phyloP scores from a whole-genome alignment of 2,329 filamentous ascomycete genomes.

The Colletotrichum sp. region DNA sequence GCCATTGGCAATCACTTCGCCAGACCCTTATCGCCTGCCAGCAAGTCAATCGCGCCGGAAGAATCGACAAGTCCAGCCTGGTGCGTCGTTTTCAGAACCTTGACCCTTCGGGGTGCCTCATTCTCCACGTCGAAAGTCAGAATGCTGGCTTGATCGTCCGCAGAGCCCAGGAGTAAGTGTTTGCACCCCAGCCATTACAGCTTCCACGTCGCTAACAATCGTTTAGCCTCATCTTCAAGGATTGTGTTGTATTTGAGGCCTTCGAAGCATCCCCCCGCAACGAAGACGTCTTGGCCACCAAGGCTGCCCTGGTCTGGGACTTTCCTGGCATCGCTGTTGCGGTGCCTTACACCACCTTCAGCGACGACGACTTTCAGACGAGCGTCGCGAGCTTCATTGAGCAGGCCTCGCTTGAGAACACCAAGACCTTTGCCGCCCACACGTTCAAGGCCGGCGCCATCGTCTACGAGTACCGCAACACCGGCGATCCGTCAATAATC shows the following conservation, averaged over 20 bases:
- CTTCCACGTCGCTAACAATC: background rate
- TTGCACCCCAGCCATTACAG: background rate
- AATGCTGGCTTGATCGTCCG: slow-evolving; percentile 36
- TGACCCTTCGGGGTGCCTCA: background rate
- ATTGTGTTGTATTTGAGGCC: slow-evolving; percentile 50
- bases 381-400: slow-evolving; percentile 58
- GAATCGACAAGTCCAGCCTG: slow-evolving; percentile 1
- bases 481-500: slow-evolving; percentile 60
- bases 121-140: slow-evolving; percentile 24
- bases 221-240: slow-evolving; percentile 26
- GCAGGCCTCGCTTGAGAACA: slow-evolving; percentile 56
- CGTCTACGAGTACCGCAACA: slow-evolving; percentile 62
- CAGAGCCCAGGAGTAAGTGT: slow-evolving; percentile 29
- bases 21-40: background rate
- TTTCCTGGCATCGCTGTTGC: slow-evolving; percentile 63
- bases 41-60: background rate
- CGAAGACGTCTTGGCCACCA: slow-evolving; percentile 54
- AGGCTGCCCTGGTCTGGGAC: slow-evolving; percentile 59
- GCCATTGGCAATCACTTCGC: background rate
- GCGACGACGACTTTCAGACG: slow-evolving; percentile 24
- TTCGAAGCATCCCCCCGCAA: slow-evolving; percentile 65
- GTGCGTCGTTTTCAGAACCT: background rate
- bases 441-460: slow-evolving; percentile 54
- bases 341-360: slow-evolving; percentile 40
- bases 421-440: slow-evolving; percentile 57